These are phyloP conservation scores for Ceratocystis lukuohia DNA, from an alignment of 2,329 filamentous ascomycete species.

Conservation along the genomic window DNA sequence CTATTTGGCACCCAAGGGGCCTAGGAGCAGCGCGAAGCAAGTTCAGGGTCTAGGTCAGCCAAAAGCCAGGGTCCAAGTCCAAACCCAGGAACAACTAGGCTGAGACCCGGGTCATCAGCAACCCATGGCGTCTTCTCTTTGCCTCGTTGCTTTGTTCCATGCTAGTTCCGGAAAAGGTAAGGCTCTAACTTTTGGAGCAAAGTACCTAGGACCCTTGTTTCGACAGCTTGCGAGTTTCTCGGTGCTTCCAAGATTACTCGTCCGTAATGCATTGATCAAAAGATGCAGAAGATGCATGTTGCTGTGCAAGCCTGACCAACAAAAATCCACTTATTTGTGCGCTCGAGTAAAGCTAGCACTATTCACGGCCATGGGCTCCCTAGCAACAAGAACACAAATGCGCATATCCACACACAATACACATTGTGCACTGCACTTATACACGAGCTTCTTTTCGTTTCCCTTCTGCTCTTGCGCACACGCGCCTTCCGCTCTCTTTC, in stretches of 20 bases:
- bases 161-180: background rate
- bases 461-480: background rate
- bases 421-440: background rate
- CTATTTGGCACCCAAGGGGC: background rate
- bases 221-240: background rate
- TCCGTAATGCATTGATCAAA: slow-evolving; percentile 5
- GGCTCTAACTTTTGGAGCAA: background rate
- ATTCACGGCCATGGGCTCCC: background rate
- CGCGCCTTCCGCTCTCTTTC: background rate
- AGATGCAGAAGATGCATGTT: background rate
- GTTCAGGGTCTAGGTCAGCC: background rate
- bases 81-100: background rate
- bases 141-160: slow-evolving; percentile 2
- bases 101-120: background rate
- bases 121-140: background rate
- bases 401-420: background rate
- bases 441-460: background rate
- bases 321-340: background rate
- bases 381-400: slow-evolving; percentile 1
- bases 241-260: slow-evolving; percentile 12
- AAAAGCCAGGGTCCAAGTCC: too few species aligned
- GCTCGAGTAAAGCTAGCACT: background rate
- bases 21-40: background rate
- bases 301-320: background rate
- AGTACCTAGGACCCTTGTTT: background rate